Conservation (phyloP, 495 filamentous ascomycete genomes). For the Hypomontagnella submonticulosa region DNA sequence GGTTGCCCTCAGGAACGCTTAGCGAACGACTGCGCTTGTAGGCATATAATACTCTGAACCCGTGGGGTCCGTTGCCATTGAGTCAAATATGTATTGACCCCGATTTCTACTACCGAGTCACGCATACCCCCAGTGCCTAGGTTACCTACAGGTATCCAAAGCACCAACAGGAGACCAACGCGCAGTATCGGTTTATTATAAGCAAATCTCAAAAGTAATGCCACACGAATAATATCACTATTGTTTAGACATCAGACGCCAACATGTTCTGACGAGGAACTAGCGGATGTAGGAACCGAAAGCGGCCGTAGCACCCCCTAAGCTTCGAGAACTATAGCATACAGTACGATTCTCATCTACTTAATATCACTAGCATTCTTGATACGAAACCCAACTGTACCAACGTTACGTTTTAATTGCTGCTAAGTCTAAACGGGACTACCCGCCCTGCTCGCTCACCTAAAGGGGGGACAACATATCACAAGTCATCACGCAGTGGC, state of each 20-base stretch:
- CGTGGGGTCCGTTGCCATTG: too few relatives aligned
- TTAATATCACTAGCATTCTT: too few relatives aligned
- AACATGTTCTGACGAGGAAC: not conserved
- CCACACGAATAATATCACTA: not conserved
- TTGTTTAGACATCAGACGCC: not conserved
- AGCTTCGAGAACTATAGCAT: too few relatives aligned
- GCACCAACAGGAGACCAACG: not conserved
- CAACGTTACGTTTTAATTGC: too few relatives aligned
- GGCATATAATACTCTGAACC: too few relatives aligned
- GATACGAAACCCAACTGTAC: too few relatives aligned
- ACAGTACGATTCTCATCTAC: too few relatives aligned
- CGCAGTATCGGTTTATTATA: conserved; percentile 7
- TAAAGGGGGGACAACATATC: too few relatives aligned
- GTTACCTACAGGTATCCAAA: conserved; percentile 15
- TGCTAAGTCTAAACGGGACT: too few relatives aligned
- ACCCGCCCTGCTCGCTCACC: too few relatives aligned
- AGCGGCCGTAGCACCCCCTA: not conserved
- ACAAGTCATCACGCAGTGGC: too few relatives aligned
- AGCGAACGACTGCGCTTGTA: too few relatives aligned
- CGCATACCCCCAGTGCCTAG: conserved; percentile 5
- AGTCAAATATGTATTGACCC: not conserved
- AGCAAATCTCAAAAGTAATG: not conserved
- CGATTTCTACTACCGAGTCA: conserved; percentile 1
- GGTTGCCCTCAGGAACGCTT: not conserved
- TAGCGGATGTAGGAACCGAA: not conserved